Conservation (phyloP, 768 basidiomycete species). For the Mycena indigotica region DNA sequence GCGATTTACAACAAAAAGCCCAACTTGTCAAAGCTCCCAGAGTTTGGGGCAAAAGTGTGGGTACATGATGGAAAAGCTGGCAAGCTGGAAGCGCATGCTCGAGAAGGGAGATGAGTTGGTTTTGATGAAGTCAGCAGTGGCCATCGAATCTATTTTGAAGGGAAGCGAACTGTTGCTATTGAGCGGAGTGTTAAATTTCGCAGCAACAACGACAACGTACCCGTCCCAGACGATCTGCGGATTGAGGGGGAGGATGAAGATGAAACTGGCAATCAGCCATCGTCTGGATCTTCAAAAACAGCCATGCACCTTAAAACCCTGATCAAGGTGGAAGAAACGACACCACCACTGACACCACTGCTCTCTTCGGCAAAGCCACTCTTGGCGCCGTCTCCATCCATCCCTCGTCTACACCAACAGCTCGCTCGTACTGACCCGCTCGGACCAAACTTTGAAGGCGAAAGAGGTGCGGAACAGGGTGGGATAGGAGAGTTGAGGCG, state of each 20-base stretch:
- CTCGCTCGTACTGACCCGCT: background rate
- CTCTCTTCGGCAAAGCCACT: no score
- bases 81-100: conserved; percentile 26
- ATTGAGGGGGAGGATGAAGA: conserved; percentile 32
- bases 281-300: background rate
- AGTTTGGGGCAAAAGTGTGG: conserved; percentile 30
- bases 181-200: conserved; percentile 29
- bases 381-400: no score
- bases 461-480: background rate
- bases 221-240: conserved; percentile 17
- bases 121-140: conserved; percentile 27
- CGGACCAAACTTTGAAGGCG: background rate
- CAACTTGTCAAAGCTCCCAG: background rate
- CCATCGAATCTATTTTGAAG: conserved; percentile 31
- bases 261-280: conserved; percentile 1
- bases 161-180: conserved; percentile 24
- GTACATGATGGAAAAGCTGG: background rate
- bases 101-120: conserved; percentile 25
- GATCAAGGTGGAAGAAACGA: no score
- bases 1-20: background rate
- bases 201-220: conserved; percentile 21
- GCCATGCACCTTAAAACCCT: background rate
- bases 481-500: background rate
- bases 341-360: no score
- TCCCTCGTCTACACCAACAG: background rate